Percentiles rank a stretch among this genome's conserved stretches.
phyloP scores from a whole-genome alignment of 179 eudicot species.

The Beta lomatogona region DNA sequence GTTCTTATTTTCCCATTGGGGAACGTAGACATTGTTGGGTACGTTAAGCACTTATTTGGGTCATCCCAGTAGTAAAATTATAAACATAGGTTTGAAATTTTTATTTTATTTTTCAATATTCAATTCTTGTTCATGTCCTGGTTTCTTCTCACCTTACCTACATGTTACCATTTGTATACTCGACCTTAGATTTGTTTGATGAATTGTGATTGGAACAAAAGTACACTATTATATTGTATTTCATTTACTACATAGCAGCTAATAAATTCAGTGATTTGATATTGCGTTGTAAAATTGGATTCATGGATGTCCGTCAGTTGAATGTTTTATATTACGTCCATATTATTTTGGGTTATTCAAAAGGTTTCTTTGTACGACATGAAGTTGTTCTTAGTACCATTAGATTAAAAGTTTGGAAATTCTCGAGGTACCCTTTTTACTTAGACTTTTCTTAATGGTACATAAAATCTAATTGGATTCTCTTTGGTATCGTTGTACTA shows the following conservation, averaged over 20 bases:
- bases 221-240: constrained; percentile 33
- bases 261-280: constrained; percentile 34
- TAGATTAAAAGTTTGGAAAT: no score
- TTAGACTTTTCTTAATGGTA: no score
- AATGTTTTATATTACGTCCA: background rate
- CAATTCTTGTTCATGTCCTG: constrained; percentile 22
- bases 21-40: constrained; percentile 34
- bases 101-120: background rate
- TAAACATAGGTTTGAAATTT: constrained; percentile 29
- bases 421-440: no score
- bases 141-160: constrained; percentile 19
- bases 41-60: constrained; percentile 23
- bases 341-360: background rate
- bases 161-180: constrained; percentile 27
- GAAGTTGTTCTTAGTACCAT: no score
- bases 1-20: constrained; percentile 48
- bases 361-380: background rate
- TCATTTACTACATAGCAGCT: constrained; percentile 27
- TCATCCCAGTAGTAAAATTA: constrained; percentile 16
- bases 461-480: no score
- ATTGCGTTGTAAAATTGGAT: constrained; percentile 9
- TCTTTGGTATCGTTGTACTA: no score
- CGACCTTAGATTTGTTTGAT: constrained; percentile 27
- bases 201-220: constrained; percentile 20
- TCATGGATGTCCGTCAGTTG: background rate